Evolutionary conservation across 2,329 filamentous ascomycete genomes (phyloP), one percentile per base, ranked within the genome.

Genomic region (Pyrenochaeta sp.): DNA sequence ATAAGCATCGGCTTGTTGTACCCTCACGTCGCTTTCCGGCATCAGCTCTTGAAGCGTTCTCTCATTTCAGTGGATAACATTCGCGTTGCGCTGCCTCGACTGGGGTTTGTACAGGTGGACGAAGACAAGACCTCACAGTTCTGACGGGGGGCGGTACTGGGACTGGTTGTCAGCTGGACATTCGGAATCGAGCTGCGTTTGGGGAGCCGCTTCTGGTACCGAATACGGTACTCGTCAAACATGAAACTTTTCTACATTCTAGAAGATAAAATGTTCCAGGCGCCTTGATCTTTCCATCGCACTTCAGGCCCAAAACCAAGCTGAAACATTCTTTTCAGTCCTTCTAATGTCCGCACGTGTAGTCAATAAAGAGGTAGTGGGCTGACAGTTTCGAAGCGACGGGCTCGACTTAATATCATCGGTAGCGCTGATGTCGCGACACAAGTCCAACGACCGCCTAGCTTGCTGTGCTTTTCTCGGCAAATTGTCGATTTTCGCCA

Each of bases 391-490:
- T 7, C 19, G 19, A 21, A 9, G 8, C 4, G 14, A 13, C 11
- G 18, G n/a, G n/a, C n/a, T n/a, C n/a, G n/a, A n/a, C n/a, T n/a
- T n/a, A 8, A 14, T 22, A 20, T 34, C 11, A 34, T 34, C 31
- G 31, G 31, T 34, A 23, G 11, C 21, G 31, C 31, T 34, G 31
- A 34, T n/a, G n/a, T n/a, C 31, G 11, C 19, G n/a, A 14, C 31
- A 34, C 18, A 15, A 20, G 24, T 27, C 24, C 24, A 22, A n/a
- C n/a, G n/a, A n/a, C n/a, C n/a, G n/a, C n/a, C n/a, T n/a, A n/a
- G n/a, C n/a, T n/a, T n/a, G 3, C n/a, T 22, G 9, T 19, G 31
- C 31, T 8, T 7, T 8, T 8, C 18, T 34, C 31, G 31, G 19
- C 22, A 21, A 3, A 11, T 7, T 22, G 31, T 4, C 19, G 19